A percentile compares a stretch with the other conserved stretches of the same genome.
Conservation (phyloP, 1,139 yeast genomes). For the Suhomyces choctaworum region DNA sequence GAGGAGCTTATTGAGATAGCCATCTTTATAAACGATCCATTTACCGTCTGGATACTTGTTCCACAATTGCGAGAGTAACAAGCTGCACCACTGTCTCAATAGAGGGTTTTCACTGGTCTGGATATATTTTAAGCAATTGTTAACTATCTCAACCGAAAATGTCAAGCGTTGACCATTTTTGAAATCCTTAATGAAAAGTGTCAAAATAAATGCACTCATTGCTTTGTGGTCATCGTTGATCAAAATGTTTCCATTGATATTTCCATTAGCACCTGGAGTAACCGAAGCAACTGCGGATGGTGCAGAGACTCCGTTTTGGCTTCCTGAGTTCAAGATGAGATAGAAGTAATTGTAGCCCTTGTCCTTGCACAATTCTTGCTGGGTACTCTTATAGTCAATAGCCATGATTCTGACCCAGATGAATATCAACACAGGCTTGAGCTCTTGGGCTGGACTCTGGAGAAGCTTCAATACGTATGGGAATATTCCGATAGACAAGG, state of each 20-base stretch:
- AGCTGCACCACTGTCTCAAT: conserved; percentile 87
- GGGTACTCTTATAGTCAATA: conserved; percentile 86
- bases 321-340: conserved; percentile 55
- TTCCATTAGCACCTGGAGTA: conserved; percentile 12
- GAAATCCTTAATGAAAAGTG: conserved; percentile 80
- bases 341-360: conserved; percentile 88
- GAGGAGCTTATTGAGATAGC: conserved; percentile 57
- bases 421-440: conserved; percentile 90
- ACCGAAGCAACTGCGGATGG: too few species aligned
- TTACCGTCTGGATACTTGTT: conserved; percentile 73
- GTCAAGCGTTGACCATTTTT: conserved; percentile 79
- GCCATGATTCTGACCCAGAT: conserved; percentile 99
- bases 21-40: conserved; percentile 68
- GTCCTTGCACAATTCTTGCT: conserved; percentile 88
- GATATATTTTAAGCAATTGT: conserved; percentile 65
- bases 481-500: conserved; percentile 91
- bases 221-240: conserved; percentile 84
- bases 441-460: conserved; percentile 94
- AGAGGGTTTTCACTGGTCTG: conserved; percentile 79
- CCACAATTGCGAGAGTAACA: conserved; percentile 78
- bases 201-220: conserved; percentile 88
- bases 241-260: conserved; percentile 27
- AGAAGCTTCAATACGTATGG: conserved; percentile 89
- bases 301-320: conserved; percentile 25
- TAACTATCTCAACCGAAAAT: conserved; percentile 69